Conservation (phyloP, 495 filamentous ascomycete species). For the Aspergillus olivimuriae region DNA sequence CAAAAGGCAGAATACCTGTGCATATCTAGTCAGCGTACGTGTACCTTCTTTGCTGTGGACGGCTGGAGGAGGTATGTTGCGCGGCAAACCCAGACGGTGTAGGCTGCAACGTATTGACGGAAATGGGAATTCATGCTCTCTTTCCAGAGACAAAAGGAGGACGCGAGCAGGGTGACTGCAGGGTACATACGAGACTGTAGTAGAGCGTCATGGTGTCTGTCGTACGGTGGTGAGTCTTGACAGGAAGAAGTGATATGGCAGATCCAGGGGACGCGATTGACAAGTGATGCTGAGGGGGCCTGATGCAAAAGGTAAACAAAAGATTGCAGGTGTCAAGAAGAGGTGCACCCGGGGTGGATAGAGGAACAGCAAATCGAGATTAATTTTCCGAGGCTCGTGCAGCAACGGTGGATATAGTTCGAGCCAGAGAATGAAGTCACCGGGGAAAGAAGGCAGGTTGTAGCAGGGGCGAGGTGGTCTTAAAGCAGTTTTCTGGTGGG, state of each 20-base stretch:
- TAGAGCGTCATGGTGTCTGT: slow-evolving; percentile 88
- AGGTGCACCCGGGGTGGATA: not conserved
- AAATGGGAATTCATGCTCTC: not conserved
- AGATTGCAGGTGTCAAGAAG: not conserved
- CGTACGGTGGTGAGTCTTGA: not conserved
- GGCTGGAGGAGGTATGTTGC: not conserved
- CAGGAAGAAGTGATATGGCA: slow-evolving; percentile 4
- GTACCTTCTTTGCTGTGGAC: not conserved
- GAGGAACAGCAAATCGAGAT: slow-evolving; percentile 2
- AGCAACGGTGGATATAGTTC: not conserved
- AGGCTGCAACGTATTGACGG: slow-evolving; percentile 7
- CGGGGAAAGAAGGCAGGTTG: not conserved
- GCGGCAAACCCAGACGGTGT: not conserved
- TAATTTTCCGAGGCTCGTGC: slow-evolving; percentile 1
- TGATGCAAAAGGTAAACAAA: slow-evolving; percentile 14
- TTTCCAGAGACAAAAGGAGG: too few species aligned
- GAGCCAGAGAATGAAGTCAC: slow-evolving; percentile 2
- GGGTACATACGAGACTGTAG: slow-evolving; percentile 69
- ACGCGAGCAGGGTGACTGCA: not conserved
- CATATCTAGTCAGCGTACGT: slow-evolving; percentile 4
- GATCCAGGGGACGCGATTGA: slow-evolving; percentile 9
- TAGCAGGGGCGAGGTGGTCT: slow-evolving; percentile 24
- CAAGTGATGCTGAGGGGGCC: slow-evolving; percentile 3
- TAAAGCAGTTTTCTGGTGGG: slow-evolving; percentile 14
- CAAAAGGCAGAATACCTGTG: slow-evolving; percentile 85